phyloP scores from a whole-genome alignment of 2,329 filamentous ascomycete genomes.

The Colletotrichum falcatum region DNA sequence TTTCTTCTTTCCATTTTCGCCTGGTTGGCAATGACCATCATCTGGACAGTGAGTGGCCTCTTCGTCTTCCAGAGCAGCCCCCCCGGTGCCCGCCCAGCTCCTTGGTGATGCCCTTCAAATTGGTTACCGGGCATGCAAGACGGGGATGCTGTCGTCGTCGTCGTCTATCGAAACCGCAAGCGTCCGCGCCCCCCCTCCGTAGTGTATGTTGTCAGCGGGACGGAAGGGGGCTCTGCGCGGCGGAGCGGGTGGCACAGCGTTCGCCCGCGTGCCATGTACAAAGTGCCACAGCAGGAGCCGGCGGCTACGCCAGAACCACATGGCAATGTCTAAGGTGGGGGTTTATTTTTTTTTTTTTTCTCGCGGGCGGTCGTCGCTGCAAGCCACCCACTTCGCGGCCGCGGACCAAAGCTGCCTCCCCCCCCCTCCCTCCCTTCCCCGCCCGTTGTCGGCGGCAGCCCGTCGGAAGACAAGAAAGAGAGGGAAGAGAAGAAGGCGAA shows the following conservation, averaged over 20 bases:
- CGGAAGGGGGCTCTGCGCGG: not conserved
- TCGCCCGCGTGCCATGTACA: conserved; percentile 25
- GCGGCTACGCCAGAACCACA: conserved; percentile 26
- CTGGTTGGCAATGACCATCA: conserved; percentile 4
- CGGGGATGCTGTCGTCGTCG: not conserved
- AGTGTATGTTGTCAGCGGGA: conserved; percentile 17
- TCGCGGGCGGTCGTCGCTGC: not conserved
- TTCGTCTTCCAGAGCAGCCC: conserved; percentile 6
- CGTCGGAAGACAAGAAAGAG: not conserved
- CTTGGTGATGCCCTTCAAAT: not conserved
- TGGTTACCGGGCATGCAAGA: not conserved
- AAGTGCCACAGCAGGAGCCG: not conserved
- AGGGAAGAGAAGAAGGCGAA: too few species aligned
- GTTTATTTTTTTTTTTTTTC: not conserved
- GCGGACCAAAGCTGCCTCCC: not conserved
- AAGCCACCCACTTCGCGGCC: not conserved
- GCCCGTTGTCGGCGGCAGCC: conserved; percentile 3
- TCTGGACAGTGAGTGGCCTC: conserved; percentile 3
- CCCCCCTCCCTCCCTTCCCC: too few species aligned
- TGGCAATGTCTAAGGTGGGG: conserved; percentile 34
- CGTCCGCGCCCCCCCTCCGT: too few species aligned
- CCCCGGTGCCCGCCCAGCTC: not conserved
- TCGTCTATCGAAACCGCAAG: not conserved
- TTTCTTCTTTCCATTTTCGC: too few species aligned
- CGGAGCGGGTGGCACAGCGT: conserved; percentile 35